Base-by-base conservation (phyloP, 805 yeast genomes). In the Ogataea paraovalis region DNA sequence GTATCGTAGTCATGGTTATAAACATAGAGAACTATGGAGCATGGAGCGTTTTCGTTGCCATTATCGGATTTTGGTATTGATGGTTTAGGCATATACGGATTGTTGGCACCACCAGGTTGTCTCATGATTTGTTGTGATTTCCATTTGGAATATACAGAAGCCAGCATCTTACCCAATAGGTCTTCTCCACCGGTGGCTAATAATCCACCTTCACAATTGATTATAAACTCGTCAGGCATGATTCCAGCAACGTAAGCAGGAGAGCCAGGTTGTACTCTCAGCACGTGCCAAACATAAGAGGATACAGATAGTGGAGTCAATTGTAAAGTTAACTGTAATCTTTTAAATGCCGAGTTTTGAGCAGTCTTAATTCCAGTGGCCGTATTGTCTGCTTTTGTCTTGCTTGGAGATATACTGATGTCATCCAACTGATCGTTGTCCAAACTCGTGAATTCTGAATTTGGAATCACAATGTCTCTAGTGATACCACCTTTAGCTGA, bases 181-280 rank as follows among this genome's bases (percentile, higher is more conserved):
- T 84, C 81, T 65, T 91, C 97, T 12, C 97, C 97, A 9, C 97
- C 97, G 1, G 85, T 80, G 2, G 88, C 83, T 47, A 92, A 70
- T 36, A 88, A 69, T 0, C 97, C 97, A 53, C 87, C 94, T 47
- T 85, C 86, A 14, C 91, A 85, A 5, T 95, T 97, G 43, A 92
- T 80, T 42, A 92, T 83, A 62, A 87, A 92, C 64, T 92, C 99
- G 57, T 86, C 87, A 0, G 96, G 90, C 32, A 87, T 73, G 37
- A 92, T 75, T 14, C 94, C 96, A 0, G 96, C 88, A 43, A 69
- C 69, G 54, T 84, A 85, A 0, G 96, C 97, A 0, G 97, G 97
- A 0, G 90, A 79, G 47, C 78, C 78, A 12, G 81, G 80, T 47
- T 83, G 82, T 12, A 92, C 82, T 49, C 78, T 78, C 46, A 92